Evolutionary conservation across 257 asterid genomes (phyloP), one percentile per base, ranked within the genome.

Genomic region (Petunia axillaris): DNA sequence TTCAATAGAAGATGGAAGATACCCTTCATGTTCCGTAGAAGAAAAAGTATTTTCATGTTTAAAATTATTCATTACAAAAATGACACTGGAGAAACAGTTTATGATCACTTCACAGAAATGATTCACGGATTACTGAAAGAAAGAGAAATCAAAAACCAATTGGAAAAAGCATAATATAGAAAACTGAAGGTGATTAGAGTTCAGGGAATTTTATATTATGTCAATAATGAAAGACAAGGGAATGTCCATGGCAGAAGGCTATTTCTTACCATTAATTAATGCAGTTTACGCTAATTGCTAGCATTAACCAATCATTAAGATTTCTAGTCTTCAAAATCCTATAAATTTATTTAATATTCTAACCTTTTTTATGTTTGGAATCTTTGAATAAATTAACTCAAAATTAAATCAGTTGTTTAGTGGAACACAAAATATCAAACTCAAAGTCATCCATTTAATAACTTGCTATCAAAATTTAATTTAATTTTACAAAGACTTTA

Each of bases 191-290:
- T 71, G 44, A 71, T 48, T 35, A 71, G 55, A 40, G 57, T 59
- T 16, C 41, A 41, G 36, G 59, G 57, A 77, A 16, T 59, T 66
- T 79, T 43, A 55, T 76, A 43, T 67, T 39, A 75, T 79, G 78
- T 76, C 80, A 85, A 67, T 53, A 68, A 81, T 54, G 83, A 83
- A 83, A 75, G 87, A 79, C 83, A 78, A 83, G 77, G 52, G 87
- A 85, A 79, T 81, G 63, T 84, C 75, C 74, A 79, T 81, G 64
- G 50, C 53, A 65, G 62, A 66, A 62, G 78, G 38, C 37, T 43
- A 76, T 82, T 81, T 63, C 75, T 74, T 57, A 85, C 83, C 76
- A 81, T 67, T 66, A 79, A 80, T 84, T 82, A 58, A 85, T 75
- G 80, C 50, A 82, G 41, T 79, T 78, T 88, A 79, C 80, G 79